Evolutionary conservation across 1,284 basidiomycete genomes (phyloP).

Genomic region (Cutaneotrichosporon sp.): DNA sequence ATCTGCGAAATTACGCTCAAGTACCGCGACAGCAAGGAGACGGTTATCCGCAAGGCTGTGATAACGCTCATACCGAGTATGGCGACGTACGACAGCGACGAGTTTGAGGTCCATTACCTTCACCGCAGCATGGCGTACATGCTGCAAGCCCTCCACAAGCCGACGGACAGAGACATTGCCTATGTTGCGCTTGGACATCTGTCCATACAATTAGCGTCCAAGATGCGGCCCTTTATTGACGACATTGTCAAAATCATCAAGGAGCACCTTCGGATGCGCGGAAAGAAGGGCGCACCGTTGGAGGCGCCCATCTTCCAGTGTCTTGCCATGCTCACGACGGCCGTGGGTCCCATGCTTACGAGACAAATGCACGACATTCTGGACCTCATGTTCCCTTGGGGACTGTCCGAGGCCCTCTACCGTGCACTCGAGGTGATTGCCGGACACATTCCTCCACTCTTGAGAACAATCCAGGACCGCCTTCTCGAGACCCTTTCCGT

Average conservation of each 20-base stretch:
- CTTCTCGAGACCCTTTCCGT: slow-evolving; percentile 75
- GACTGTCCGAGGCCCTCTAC: slow-evolving; percentile 81
- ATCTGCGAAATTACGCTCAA: slow-evolving; percentile 87
- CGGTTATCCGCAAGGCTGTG: slow-evolving; percentile 82
- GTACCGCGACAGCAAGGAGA: slow-evolving; percentile 81
- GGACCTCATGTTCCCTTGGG: slow-evolving; percentile 94
- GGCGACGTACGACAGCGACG: slow-evolving; percentile 88
- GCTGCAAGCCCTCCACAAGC: slow-evolving; percentile 79
- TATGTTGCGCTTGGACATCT: slow-evolving; percentile 97
- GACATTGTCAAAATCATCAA: slow-evolving; percentile 88
- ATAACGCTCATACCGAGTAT: slow-evolving; percentile 89
- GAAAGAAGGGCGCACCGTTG: slow-evolving; percentile 86
- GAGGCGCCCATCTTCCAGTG: slow-evolving; percentile 98
- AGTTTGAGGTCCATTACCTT: slow-evolving; percentile 81
- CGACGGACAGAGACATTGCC: slow-evolving; percentile 82
- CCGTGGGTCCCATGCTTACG: slow-evolving; percentile 93
- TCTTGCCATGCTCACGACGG: slow-evolving; percentile 88
- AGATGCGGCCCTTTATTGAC: slow-evolving; percentile 95
- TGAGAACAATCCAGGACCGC: slow-evolving; percentile 90
- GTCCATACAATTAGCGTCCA: slow-evolving; percentile 81
- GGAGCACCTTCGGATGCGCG: slow-evolving; percentile 73
- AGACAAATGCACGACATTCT: slow-evolving; percentile 93
- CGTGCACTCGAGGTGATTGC: slow-evolving; percentile 84
- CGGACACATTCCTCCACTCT: slow-evolving; percentile 78
- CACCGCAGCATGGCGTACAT: slow-evolving; percentile 90